These are phyloP conservation scores for Fusarium neocosmosporiellum DNA, from an alignment of 2,329 filamentous ascomycete genomes.

Conservation along the genomic window DNA sequence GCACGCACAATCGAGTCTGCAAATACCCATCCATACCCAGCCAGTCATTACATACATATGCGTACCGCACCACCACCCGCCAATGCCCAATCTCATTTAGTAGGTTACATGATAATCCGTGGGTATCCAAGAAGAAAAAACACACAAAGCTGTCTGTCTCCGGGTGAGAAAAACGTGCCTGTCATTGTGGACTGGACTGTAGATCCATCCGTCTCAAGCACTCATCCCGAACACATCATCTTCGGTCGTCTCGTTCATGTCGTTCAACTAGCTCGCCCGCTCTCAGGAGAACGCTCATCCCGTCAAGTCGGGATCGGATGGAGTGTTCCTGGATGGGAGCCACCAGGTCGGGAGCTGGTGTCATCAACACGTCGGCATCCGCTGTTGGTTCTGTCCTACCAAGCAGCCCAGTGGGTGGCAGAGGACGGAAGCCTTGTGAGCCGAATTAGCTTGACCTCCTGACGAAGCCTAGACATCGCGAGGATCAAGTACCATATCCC, in stretches of 20 bases:
- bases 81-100: conserved; percentile 4
- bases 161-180: neutral
- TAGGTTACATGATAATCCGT: conserved; percentile 28
- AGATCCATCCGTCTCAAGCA: neutral
- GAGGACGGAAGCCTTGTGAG: conserved; percentile 49
- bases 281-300: conserved; percentile 67
- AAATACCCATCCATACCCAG: neutral
- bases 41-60: conserved; percentile 22
- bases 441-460: conserved; percentile 44
- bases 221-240: neutral
- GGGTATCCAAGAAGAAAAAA: conserved; percentile 36
- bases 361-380: conserved; percentile 49
- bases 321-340: conserved; percentile 36
- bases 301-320: conserved; percentile 57
- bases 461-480: conserved; percentile 19
- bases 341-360: conserved; percentile 36
- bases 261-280: conserved; percentile 70
- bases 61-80: conserved; percentile 1
- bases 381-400: conserved; percentile 45
- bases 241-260: conserved; percentile 42
- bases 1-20: conserved; percentile 4
- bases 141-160: conserved; percentile 11
- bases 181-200: neutral
- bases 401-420: conserved; percentile 47
- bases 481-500: conserved; percentile 51